Conservation (phyloP, 1,139 yeast genomes). For the Candida pseudocylindracea region DNA sequence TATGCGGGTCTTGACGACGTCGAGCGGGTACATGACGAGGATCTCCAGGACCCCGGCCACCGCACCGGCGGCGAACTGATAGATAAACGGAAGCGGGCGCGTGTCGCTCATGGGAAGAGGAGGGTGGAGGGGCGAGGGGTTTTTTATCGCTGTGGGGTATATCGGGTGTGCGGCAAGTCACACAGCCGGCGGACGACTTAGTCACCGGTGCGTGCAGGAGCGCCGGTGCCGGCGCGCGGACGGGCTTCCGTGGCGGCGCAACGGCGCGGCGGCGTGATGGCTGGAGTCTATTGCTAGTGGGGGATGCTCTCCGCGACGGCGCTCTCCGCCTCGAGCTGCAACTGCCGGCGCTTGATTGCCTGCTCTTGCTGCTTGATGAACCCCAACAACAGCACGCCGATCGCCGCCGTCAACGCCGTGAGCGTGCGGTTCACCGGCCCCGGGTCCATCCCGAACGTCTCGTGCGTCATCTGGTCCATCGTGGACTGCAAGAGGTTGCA, state of each 20-base stretch:
- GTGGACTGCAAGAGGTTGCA: constrained; percentile 51
- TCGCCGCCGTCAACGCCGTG: constrained; percentile 24
- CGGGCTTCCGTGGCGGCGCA: no score
- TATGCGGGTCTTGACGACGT: constrained; percentile 94
- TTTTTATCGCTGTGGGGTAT: no score
- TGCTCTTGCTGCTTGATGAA: constrained; percentile 34
- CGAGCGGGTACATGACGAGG: constrained; percentile 92
- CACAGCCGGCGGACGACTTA: no score
- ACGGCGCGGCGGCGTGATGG: no score
- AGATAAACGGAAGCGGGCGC: constrained; percentile 49
- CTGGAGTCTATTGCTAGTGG: no score
- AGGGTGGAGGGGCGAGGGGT: constrained; percentile 2
- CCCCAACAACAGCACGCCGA: constrained; percentile 27
- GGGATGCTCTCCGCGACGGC: constrained; percentile 10
- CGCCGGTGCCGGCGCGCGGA: no score
- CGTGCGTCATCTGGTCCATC: constrained; percentile 51
- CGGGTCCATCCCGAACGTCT: constrained; percentile 48
- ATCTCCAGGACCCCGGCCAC: constrained; percentile 96
- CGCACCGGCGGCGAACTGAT: constrained; percentile 90
- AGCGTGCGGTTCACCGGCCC: constrained; percentile 45
- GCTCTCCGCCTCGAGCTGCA: constrained; percentile 40
- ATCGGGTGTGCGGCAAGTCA: no score
- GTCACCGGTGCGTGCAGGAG: no score
- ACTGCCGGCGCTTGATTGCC: constrained; percentile 21
- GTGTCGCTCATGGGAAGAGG: constrained; percentile 9